Evolutionary conservation across 2,329 filamentous ascomycete genomes (phyloP), one percentile per base, ranked within the genome.

Genomic region (Colletotrichum camelliae): DNA sequence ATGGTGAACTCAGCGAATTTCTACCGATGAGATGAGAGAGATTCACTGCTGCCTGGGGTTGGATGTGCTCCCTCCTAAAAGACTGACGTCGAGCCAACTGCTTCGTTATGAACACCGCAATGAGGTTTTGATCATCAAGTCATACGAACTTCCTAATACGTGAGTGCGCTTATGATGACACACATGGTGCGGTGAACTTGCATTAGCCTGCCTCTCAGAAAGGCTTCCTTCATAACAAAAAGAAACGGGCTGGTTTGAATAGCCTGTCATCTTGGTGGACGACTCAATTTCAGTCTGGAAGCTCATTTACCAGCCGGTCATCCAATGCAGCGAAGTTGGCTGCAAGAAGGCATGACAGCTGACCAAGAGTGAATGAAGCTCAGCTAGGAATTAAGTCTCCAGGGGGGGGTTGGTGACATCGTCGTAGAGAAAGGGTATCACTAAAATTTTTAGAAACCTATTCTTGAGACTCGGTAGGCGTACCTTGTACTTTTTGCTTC

Each of bases 401-500:
- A 13, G 43, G 3, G 21, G 21, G 43, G 12, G 6, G 10, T 21
- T 0, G 6, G 6, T 2, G 43, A 1, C 43, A 48, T 21, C 3
- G 10, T 21, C 10, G 43, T 52, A 52, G n/a, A 52, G 43, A 5
- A n/a, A 10, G 5, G 5, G 10, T 7, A 48, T n/a, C 10, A 10
- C 5, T 21, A 48, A 3, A 48, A 21, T 10, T 12, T 21, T 0
- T 7, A 3, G n/a, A 3, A n/a, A 10, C 0, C 43, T 6, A 7
- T 10, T n/a, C 43, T 21, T 48, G 43, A 48, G 43, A 9, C 1
- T 5, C 43, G 0, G 9, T 21, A 48, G 18, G 7, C 43, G 43
- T 48, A 21, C 18, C 2, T 0, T 21, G 5, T 48, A 2, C 7
- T 4, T 48, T 8, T 43, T 18, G 39, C 18, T n/a, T 43, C 18